Conservation (phyloP, 2,329 filamentous ascomycete genomes). For the Juglanconis juglandina region DNA sequence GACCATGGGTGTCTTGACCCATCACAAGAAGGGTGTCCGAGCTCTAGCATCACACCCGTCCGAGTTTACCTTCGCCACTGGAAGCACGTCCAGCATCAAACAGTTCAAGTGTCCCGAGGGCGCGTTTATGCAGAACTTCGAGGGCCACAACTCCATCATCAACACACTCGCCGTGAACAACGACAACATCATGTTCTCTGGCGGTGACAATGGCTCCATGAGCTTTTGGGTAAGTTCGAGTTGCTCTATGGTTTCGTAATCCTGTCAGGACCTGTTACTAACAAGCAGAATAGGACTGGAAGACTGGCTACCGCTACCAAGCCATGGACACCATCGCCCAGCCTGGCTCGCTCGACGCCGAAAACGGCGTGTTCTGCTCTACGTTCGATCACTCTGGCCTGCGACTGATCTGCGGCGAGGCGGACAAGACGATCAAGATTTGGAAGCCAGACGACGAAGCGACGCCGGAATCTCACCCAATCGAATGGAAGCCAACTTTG, state of each 20-base stretch:
- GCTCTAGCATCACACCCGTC: constrained; percentile 79
- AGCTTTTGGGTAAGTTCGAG: constrained; percentile 68
- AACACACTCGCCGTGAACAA: constrained; percentile 92
- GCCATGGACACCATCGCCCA: constrained; percentile 86
- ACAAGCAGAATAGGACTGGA: constrained; percentile 66
- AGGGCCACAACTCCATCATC: constrained; percentile 93
- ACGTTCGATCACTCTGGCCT: constrained; percentile 88
- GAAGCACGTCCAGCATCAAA: constrained; percentile 91
- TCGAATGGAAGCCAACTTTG: constrained; percentile 86
- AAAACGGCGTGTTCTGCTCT: constrained; percentile 90
- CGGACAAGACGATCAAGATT: constrained; percentile 97
- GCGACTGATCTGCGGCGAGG: constrained; percentile 88
- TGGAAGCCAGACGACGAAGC: constrained; percentile 94
- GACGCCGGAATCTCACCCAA: constrained; percentile 83
- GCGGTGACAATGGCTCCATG: constrained; percentile 93
- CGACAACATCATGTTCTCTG: constrained; percentile 91
- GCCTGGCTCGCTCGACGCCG: constrained; percentile 88
- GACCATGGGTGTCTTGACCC: constrained; percentile 90
- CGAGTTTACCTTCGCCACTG: constrained; percentile 95
- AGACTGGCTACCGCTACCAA: constrained; percentile 90
- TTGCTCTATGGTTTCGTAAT: not conserved
- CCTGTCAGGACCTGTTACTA: not conserved
- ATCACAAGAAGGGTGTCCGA: constrained; percentile 97
- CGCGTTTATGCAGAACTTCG: constrained; percentile 98
- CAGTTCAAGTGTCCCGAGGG: constrained; percentile 99